Conservation (phyloP, 352 stramenopile species). For the Nothophytophthora sp. region DNA sequence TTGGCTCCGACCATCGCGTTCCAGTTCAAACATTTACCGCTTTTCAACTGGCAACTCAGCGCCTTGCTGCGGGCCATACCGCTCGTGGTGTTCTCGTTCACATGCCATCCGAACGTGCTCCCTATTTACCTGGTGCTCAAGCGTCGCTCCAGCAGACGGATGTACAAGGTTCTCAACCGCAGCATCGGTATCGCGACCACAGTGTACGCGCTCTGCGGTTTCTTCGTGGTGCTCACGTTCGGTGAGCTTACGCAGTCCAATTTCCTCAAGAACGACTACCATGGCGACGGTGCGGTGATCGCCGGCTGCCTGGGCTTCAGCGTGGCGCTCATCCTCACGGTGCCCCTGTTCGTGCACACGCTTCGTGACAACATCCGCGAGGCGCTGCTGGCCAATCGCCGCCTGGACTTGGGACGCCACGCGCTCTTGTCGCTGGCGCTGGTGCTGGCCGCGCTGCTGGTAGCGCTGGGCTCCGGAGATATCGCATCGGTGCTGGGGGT, state of each 20-base stretch:
- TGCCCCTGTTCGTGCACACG: constrained; percentile 86
- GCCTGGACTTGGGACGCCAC: constrained; percentile 51
- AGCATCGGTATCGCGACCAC: constrained; percentile 75
- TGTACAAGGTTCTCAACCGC: constrained; percentile 91
- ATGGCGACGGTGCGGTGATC: constrained; percentile 70
- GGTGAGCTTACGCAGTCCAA: constrained; percentile 76
- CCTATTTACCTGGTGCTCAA: constrained; percentile 91
- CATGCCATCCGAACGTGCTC: constrained; percentile 88
- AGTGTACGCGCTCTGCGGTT: constrained; percentile 78
- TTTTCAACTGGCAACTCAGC: constrained; percentile 69
- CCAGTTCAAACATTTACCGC: constrained; percentile 71
- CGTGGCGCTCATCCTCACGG: constrained; percentile 79
- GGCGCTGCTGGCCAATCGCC: constrained; percentile 50
- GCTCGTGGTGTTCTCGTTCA: constrained; percentile 89
- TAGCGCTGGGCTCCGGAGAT: constrained; percentile 73
- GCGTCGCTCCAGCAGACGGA: constrained; percentile 73
- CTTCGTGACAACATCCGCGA: constrained; percentile 86
- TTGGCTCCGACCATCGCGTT: constrained; percentile 63
- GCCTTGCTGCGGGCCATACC: constrained; percentile 73
- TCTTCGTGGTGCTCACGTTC: constrained; percentile 89
- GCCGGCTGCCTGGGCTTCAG: constrained; percentile 78
- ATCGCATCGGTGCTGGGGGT: constrained; percentile 86
- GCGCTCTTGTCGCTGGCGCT: constrained; percentile 53
- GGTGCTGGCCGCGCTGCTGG: constrained; percentile 46
- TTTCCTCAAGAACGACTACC: constrained; percentile 90